Base-by-base conservation (phyloP, 1,284 basidiomycete genomes). In the Malassezia vespertilionis region DNA sequence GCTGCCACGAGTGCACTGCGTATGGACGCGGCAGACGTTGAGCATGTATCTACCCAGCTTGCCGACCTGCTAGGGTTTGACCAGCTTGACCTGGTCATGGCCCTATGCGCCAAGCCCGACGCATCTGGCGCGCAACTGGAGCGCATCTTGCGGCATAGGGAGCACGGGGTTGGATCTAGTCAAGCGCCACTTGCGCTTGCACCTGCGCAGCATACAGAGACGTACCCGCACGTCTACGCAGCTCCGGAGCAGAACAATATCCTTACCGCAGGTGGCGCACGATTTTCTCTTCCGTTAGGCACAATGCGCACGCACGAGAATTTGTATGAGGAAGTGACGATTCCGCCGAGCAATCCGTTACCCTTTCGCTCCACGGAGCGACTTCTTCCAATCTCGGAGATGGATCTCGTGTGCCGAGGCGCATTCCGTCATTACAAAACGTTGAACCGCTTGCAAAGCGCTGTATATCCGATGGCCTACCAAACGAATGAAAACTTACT, bases 401-500 rank as follows among this genome's bases (percentile, higher is more conserved):
- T 97, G 24, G 85, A 91, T 38, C 75, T 78, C 5, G 73, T 97
- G 18, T 82, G 83, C 2, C 78, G 75, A 60, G 83, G 84, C n/a
- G 93, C 86, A 23, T 96, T 97, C 72, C 80, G 84, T 1, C 86
- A 86, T 21, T 97, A 97, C 68, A 75, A 78, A 36, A 78, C 81
- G 15, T 76, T 99, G 54, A 99, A 99, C 68, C 79, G 93, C 54
- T 84, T 99, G 53, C 93, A 99, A 70, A 91, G 86, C 6, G 87
- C 93, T 46, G 83, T 97, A 11, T 96, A 84, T 72, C 84, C 86
- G 0, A 86, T 86, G 2, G 93, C 90, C 1, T 96, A 95, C 73
- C 76, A 79, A 18, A 84, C 87, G 1, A 96, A 95, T 59, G 93
- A 96, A 72, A 97, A 97, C 65, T 80, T 99, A 76, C 80, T 99